Evolutionary conservation across 306 rosid species (phyloP).

Genomic region (Trifolium subterraneum): DNA sequence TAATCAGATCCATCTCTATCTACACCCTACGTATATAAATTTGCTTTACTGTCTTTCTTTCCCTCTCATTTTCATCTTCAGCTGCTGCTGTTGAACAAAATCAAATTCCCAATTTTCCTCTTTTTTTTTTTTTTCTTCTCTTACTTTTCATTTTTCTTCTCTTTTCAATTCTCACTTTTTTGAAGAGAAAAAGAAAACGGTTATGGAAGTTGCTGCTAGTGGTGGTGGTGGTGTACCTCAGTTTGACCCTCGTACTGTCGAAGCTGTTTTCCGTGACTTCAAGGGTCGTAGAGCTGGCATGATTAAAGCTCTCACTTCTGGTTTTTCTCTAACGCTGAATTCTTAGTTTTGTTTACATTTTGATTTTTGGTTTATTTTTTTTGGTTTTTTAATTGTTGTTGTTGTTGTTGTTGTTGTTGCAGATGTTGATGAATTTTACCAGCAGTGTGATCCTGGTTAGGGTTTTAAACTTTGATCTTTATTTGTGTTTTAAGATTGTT

Average conservation of each 20-base stretch:
- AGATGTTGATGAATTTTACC: slow-evolving; percentile 20
- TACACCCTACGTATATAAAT: neutral
- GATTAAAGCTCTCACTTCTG: slow-evolving; percentile 30
- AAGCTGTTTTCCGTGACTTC: slow-evolving; percentile 25
- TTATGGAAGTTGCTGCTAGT: neutral
- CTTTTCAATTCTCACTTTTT: neutral
- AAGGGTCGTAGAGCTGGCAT: slow-evolving; percentile 9
- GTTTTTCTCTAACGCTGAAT: neutral
- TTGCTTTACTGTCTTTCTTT: neutral
- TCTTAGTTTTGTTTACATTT: neutral
- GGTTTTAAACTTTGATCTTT: neutral
- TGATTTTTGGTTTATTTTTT: neutral
- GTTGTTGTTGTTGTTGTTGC: neutral
- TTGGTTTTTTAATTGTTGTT: neutral
- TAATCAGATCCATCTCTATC: too few relatives aligned
- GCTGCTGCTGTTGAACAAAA: neutral
- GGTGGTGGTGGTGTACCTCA: neutral
- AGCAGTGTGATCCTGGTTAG: slow-evolving; percentile 31
- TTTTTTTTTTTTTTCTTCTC: too few relatives aligned
- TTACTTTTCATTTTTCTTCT: neutral
- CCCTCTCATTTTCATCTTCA: slow-evolving; percentile 7
- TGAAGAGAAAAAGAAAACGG: neutral
- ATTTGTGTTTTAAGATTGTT: neutral
- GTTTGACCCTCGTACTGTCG: neutral
- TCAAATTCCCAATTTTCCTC: neutral